phyloP scores from a whole-genome alignment of 192 early-diverging fungal genomes.

The Jimgerdemannia lactiflua region DNA sequence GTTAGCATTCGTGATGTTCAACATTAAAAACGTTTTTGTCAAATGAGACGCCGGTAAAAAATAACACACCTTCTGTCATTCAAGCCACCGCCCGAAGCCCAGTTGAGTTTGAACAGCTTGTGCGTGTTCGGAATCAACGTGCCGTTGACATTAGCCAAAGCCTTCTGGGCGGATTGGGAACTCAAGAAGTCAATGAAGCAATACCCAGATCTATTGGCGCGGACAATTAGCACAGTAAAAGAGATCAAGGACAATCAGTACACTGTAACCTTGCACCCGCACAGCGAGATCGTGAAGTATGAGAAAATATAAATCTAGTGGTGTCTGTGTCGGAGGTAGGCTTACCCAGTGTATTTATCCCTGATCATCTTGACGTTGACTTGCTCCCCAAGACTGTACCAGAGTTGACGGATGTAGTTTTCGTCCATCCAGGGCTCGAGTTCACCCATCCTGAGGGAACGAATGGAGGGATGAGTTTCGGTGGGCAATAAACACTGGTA shows the following conservation, averaged over 20 bases:
- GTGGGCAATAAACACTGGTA: not conserved
- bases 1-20: not conserved
- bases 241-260: too few relatives aligned
- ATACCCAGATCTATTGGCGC: slow-evolving; percentile 68
- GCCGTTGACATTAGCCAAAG: slow-evolving; percentile 75
- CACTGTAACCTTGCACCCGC: too few relatives aligned
- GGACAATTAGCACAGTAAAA: not conserved
- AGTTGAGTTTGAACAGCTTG: slow-evolving; percentile 89
- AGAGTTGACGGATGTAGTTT: slow-evolving; percentile 80
- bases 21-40: not conserved
- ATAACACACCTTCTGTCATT: slow-evolving; percentile 47
- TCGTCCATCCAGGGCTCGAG: slow-evolving; percentile 99
- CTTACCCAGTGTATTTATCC: slow-evolving; percentile 84
- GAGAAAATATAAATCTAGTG: too few relatives aligned
- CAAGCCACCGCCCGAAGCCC: slow-evolving; percentile 87
- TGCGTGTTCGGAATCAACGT: slow-evolving; percentile 79
- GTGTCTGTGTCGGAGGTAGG: not conserved
- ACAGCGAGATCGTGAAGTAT: not conserved
- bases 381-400: slow-evolving; percentile 81
- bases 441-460: slow-evolving; percentile 81
- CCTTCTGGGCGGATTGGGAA: slow-evolving; percentile 63
- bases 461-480: not conserved
- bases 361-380: slow-evolving; percentile 95
- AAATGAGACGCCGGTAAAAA: not conserved
- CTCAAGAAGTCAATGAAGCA: slow-evolving; percentile 89